Evolutionary conservation across 2,329 filamentous ascomycete species (phyloP).

Genomic region (Fusarium irregulare): DNA sequence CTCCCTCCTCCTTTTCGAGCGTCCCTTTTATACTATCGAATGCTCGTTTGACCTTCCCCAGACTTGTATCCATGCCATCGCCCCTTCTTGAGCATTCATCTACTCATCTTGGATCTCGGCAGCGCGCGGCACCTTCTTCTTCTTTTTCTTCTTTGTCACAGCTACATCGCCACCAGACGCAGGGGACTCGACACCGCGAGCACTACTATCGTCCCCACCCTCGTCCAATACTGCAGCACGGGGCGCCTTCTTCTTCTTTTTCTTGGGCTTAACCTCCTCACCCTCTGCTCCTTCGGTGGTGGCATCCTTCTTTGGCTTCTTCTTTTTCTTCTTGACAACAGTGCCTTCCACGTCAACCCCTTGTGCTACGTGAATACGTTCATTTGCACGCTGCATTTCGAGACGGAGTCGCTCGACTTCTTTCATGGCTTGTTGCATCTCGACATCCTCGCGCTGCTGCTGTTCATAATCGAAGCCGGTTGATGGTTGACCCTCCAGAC

Average conservation of each 20-base stretch:
- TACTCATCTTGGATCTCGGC: conserved; percentile 47
- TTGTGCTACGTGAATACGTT: conserved; percentile 76
- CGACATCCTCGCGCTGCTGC: conserved; percentile 80
- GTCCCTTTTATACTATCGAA: conserved; percentile 17
- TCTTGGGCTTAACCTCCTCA: conserved; percentile 38
- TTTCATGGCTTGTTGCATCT: conserved; percentile 89
- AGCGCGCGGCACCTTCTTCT: conserved; percentile 50
- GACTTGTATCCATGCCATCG: background rate
- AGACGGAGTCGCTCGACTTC: conserved; percentile 88
- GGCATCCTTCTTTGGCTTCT: conserved; percentile 59
- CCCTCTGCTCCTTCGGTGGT: conserved; percentile 27
- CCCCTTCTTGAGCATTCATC: background rate
- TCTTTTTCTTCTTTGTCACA: conserved; percentile 63
- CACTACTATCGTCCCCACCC: conserved; percentile 35
- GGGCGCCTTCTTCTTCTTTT: conserved; percentile 52
- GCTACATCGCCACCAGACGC: conserved; percentile 40
- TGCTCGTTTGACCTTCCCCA: background rate
- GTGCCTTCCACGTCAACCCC: conserved; percentile 74
- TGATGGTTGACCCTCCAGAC: conserved; percentile 65
- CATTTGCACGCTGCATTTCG: conserved; percentile 88
- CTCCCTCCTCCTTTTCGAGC: conserved; percentile 23
- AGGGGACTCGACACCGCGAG: conserved; percentile 31
- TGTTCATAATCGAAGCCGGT: conserved; percentile 69
- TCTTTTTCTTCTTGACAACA: conserved; percentile 74
- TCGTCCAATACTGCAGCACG: conserved; percentile 29